Conservation (phyloP, 352 stramenopile genomes). For the Phytophthora ohioensis region DNA sequence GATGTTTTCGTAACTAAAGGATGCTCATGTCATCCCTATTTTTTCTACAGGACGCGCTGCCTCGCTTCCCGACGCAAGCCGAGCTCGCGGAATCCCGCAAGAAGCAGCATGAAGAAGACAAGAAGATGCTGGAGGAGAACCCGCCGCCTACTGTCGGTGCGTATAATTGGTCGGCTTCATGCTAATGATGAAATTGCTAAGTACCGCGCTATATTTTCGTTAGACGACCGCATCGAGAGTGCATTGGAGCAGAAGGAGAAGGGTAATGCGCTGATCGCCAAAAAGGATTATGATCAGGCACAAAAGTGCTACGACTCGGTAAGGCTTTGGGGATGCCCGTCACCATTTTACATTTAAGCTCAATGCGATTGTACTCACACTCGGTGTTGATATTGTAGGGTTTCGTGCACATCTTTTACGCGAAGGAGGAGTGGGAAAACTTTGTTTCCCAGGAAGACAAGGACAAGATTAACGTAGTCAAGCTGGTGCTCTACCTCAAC, state of each 20-base stretch:
- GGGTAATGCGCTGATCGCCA: slow-evolving; percentile 72
- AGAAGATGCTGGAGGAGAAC: slow-evolving; percentile 88
- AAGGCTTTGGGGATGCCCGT: neutral
- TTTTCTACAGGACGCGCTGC: slow-evolving; percentile 64
- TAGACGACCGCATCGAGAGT: slow-evolving; percentile 76
- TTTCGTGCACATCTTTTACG: slow-evolving; percentile 90
- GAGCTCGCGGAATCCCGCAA: slow-evolving; percentile 85
- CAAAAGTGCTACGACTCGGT: slow-evolving; percentile 91
- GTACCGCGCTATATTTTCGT: neutral
- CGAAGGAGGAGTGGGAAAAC: slow-evolving; percentile 88
- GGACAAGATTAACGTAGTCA: slow-evolving; percentile 82
- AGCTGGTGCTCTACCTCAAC: slow-evolving; percentile 87
- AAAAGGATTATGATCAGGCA: slow-evolving; percentile 76
- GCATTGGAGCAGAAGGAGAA: slow-evolving; percentile 85
- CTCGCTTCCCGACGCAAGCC: slow-evolving; percentile 84
- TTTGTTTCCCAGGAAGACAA: slow-evolving; percentile 78
- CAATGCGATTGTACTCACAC: too few relatives aligned
- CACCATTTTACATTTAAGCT: neutral
- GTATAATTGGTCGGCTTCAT: neutral
- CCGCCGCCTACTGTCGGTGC: slow-evolving; percentile 79
- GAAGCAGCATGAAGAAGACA: slow-evolving; percentile 84
- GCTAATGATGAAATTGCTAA: slow-evolving; percentile 8
- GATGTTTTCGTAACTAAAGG: neutral
- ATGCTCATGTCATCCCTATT: too few relatives aligned
- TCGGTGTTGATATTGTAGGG: slow-evolving; percentile 43